Evolutionary conservation across 2,329 filamentous ascomycete species (phyloP), one percentile per base, ranked within the genome.

Genomic region (Aspergillus brunneoviolaceus): DNA sequence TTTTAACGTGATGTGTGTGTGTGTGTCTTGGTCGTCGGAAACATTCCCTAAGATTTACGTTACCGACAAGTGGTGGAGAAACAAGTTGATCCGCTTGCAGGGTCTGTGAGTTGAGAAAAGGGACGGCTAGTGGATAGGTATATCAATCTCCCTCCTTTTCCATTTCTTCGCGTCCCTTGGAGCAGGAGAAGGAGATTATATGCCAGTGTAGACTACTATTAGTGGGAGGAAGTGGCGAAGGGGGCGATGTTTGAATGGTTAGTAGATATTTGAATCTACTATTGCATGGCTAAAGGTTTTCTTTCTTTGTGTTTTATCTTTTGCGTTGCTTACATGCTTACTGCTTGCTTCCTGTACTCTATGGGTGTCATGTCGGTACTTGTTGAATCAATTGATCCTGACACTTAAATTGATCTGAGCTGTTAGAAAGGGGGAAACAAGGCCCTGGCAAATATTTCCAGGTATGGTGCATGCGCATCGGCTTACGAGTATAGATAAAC

Each of bases 281-380:
- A 45, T 45, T 19, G 39, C 39, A 45, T 45, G 39, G 39, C 39
- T 45, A 45, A 45, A 45, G 39, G 39, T 19, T 45, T 16, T 16
- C 3, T 16, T 45, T 7, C 19, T 6, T 42, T 45, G 27, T 19
- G 5, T 45, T 12, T n/a, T 23, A 23, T 23, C 10, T 7, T 16
- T 16, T 45, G 39, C 39, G n/a, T 16, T 64, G 67, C 66, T 65
- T 65, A 60, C 62, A 60, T 60, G 59, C 29, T 45, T 57, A 48
- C 52, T 60, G 59, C 56, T 51, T 48, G 49, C 54, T 66, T 55
- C 62, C 62, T 69, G 66, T 69, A 66, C 59, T 68, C 67, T 69
- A 67, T 64, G 61, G 63, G 60, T 61, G 65, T 65, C 60, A 60
- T 31, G 10, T 29, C 14, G 25, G 49, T 50, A n/a, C 14, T 50